Conservation (phyloP, 2,329 filamentous ascomycete genomes). For the Pseudophaeomoniella oleicola region DNA sequence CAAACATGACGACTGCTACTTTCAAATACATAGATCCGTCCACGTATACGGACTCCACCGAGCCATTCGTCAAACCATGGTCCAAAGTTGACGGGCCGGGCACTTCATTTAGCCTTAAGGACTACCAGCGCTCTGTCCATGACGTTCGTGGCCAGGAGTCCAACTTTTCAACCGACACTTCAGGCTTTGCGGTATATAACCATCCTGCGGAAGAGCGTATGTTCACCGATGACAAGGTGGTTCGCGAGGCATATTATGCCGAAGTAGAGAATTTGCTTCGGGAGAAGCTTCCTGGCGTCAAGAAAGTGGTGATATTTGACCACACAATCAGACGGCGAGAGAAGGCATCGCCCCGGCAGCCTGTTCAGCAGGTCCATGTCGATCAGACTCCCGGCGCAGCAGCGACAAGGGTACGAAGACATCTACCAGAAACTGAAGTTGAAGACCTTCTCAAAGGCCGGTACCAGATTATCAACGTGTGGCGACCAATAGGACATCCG, state of each 20-base stretch:
- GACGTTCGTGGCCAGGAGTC: constrained; percentile 31
- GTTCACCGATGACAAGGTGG: constrained; percentile 41
- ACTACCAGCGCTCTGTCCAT: constrained; percentile 17
- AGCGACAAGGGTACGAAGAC: constrained; percentile 32
- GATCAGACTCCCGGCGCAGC: constrained; percentile 55
- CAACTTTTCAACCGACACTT: constrained; percentile 25
- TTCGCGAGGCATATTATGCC: constrained; percentile 44
- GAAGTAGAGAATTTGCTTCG: constrained; percentile 46
- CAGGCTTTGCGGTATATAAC: constrained; percentile 31
- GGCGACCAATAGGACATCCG: constrained; percentile 50
- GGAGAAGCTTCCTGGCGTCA: constrained; percentile 38
- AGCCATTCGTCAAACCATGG: constrained; percentile 39
- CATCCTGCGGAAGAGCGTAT: constrained; percentile 37
- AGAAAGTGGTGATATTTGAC: constrained; percentile 48
- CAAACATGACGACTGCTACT: constrained; percentile 40
- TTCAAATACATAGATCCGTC: constrained; percentile 49
- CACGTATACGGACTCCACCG: constrained; percentile 25
- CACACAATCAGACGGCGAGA: constrained; percentile 40
- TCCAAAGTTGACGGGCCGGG: constrained; percentile 48
- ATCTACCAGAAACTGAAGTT: constrained; percentile 35
- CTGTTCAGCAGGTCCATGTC: constrained; percentile 56
- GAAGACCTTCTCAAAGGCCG: constrained; percentile 36
- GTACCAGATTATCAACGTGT: constrained; percentile 39
- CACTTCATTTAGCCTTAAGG: constrained; percentile 34
- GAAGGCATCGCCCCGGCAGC: constrained; percentile 33